A percentile compares a stretch with the other conserved stretches of the same genome.
phyloP scores from a whole-genome alignment of 768 basidiomycete genomes.

The Termitomyces sp. region DNA sequence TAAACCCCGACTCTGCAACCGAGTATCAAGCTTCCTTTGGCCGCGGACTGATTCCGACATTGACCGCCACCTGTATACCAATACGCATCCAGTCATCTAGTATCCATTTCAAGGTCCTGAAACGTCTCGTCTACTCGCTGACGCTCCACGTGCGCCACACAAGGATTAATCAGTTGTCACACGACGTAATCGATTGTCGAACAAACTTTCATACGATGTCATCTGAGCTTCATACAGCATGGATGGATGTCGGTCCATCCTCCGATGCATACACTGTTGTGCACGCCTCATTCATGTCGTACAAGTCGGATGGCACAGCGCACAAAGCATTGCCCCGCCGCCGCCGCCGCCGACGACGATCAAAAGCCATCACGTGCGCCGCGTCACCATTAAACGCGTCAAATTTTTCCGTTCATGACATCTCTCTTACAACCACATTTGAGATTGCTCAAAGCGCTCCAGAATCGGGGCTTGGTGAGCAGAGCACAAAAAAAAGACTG shows the following conservation, averaged over 20 bases:
- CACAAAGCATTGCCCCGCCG: not conserved
- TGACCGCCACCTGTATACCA: not conserved
- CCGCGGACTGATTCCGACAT: not conserved
- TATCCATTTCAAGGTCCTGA: not conserved
- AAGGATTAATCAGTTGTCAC: too few species aligned
- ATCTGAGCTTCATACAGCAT: not conserved
- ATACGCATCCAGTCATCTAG: not conserved
- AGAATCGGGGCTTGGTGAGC: slow-evolving; percentile 3
- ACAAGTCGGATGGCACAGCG: not conserved
- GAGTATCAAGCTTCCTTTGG: not conserved
- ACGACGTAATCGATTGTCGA: not conserved
- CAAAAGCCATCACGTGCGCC: slow-evolving; percentile 12
- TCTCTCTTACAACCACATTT: not conserved
- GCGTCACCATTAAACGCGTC: slow-evolving; percentile 7
- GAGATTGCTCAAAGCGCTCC: slow-evolving; percentile 5
- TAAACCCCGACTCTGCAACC: not conserved
- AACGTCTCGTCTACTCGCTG: not conserved
- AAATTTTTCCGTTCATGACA: slow-evolving; percentile 9
- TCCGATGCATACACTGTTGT: not conserved
- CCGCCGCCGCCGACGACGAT: not conserved
- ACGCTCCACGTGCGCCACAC: slow-evolving; percentile 8
- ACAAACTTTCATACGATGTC: slow-evolving; percentile 1
- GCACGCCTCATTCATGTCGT: not conserved
- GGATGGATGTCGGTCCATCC: not conserved
- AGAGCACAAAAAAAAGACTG: slow-evolving; percentile 8